phyloP scores from a whole-genome alignment of 2,329 filamentous ascomycete genomes.

The Chalaropsis ovoidea region DNA sequence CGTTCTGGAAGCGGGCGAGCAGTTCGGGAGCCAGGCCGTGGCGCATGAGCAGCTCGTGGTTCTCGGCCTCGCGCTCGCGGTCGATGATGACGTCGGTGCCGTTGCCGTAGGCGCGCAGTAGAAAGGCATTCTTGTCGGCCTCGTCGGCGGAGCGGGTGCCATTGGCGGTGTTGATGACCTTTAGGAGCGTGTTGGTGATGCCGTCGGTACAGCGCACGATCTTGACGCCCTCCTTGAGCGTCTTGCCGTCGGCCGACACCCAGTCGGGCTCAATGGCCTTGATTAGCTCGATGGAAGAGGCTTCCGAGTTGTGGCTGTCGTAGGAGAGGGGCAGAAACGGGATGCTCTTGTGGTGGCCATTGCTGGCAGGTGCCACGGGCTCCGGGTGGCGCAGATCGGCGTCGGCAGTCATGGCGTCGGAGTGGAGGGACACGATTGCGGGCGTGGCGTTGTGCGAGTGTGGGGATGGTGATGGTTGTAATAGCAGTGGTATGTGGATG shows the following conservation, averaged over 20 bases:
- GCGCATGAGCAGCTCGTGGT: constrained; percentile 77
- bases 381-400: constrained; percentile 19
- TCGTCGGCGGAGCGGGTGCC: constrained; percentile 62
- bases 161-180: constrained; percentile 57
- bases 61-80: constrained; percentile 68
- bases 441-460: background rate
- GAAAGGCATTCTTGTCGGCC: constrained; percentile 72
- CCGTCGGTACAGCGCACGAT: constrained; percentile 92
- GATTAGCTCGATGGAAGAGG: constrained; percentile 70
- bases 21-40: constrained; percentile 75
- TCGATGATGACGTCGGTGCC: constrained; percentile 94
- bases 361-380: constrained; percentile 3
- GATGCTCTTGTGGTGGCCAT: constrained; percentile 34
- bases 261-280: constrained; percentile 74
- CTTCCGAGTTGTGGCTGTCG: constrained; percentile 63
- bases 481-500: background rate
- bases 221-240: constrained; percentile 43
- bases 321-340: constrained; percentile 66
- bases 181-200: constrained; percentile 89
- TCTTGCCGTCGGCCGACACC: constrained; percentile 48
- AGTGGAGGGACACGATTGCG: background rate
- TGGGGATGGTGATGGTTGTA: background rate
- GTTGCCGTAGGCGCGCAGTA: constrained; percentile 87
- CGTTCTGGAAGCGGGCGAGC: constrained; percentile 87
- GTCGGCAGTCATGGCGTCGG: constrained; percentile 21